phyloP scores from a whole-genome alignment of 106 monocot genomes.

The Amphibolis antarctica region DNA sequence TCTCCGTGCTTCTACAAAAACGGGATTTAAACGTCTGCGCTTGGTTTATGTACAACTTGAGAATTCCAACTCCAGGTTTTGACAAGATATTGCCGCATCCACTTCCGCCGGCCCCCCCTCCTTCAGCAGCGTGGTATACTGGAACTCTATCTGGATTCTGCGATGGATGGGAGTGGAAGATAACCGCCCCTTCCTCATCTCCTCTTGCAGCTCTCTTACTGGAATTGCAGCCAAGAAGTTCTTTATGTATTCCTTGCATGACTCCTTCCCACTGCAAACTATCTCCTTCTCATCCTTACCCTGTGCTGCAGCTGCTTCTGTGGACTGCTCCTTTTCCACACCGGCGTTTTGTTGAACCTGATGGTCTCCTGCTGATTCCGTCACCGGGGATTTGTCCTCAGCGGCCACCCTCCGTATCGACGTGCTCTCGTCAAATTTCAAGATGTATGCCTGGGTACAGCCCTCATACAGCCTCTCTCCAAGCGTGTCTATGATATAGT shows the following conservation, averaged over 20 bases:
- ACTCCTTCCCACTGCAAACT: conserved; percentile 58
- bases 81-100: too few relatives aligned
- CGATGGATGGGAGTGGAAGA: conserved; percentile 45
- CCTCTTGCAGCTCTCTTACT: conserved; percentile 61
- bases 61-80: too few relatives aligned
- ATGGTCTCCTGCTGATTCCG: conserved; percentile 2
- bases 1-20: too few relatives aligned
- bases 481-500: conserved; percentile 79
- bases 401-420: conserved; percentile 18
- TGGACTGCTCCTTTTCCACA: not conserved
- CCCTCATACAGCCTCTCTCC: conserved; percentile 91
- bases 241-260: conserved; percentile 88
- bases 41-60: too few relatives aligned
- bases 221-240: conserved; percentile 87
- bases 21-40: too few relatives aligned
- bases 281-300: conserved; percentile 13
- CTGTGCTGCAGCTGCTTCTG: not conserved
- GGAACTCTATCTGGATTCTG: conserved; percentile 85
- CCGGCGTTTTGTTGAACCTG: not conserved
- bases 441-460: conserved; percentile 67
- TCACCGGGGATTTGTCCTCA: conserved; percentile 9
- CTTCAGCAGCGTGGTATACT: conserved; percentile 36
- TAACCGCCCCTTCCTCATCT: conserved; percentile 61
- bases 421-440: conserved; percentile 60
- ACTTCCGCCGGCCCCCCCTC: too few relatives aligned